Base-by-base conservation (phyloP, 1,284 basidiomycete genomes). In the Baeospora myosura region DNA sequence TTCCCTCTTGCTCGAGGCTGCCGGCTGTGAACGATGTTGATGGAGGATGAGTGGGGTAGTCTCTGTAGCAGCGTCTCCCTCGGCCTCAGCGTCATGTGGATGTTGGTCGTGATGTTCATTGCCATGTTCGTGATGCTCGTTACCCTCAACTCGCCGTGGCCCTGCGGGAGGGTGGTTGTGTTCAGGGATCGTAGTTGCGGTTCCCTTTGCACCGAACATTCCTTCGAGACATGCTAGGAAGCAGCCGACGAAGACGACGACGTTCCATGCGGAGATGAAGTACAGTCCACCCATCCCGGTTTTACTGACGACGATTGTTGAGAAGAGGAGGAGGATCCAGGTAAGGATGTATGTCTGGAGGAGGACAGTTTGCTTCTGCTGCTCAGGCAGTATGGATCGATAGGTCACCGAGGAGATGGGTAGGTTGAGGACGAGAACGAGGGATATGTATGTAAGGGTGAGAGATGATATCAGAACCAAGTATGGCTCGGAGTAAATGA, bases 401-500 rank as follows among this genome's bases (percentile, higher is more conserved):
- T 1, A 26, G 25, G 46, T 25, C 48, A 49, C 30, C 49, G 52
- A 5, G 45, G 45, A n/a, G 42, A 60, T 23, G 33, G 67, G 52
- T 52, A 67, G 39, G 50, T 60, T 51, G 18, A 74, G 57, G 11
- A 67, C 56, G 43, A 68, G 49, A 3, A 62, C 58, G 40, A 75
- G 48, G 2, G 65, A 59, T 28, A 84, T 57, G 52, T 76, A 78
- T 0, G 72, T 63, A 22, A 81, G 54, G 2, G 72, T 62, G 28
- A 74, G 52, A 31, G 65, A 62, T 0, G 78, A 73, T 22, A 67
- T 49, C 14, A 80, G 55, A 20, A 81, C 73, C 12, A 71, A 49
- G 44, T 73, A 69, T 4, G 74, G 71, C 5, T 65, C 67, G 0
- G 80, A 74, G 53, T 87, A 78, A 7, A 78, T 60, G 35, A 78